phyloP scores from a whole-genome alignment of 176 grass and related monocot genomes.

The Oryza coarctata region DNA sequence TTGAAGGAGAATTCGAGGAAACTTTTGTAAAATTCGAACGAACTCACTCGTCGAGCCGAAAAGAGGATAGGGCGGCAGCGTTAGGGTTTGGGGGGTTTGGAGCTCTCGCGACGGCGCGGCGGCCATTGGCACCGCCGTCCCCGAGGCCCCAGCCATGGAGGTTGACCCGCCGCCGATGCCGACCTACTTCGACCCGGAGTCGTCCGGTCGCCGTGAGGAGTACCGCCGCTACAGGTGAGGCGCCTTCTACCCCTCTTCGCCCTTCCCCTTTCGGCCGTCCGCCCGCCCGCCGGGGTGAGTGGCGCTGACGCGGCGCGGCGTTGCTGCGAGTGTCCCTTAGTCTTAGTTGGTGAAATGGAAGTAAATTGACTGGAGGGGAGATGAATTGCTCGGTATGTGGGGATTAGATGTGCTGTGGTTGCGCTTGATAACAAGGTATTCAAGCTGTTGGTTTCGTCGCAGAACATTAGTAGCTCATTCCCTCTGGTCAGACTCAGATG shows the following conservation, averaged over 20 bases:
- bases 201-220: constrained; percentile 66
- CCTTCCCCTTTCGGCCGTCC: neutral
- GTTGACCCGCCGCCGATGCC: constrained; percentile 50
- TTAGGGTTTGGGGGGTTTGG: constrained; percentile 10
- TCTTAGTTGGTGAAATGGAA: neutral
- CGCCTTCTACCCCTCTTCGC: too few species aligned
- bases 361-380: neutral
- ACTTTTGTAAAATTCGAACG: neutral
- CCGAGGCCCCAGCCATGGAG: constrained; percentile 35
- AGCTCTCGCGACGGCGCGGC: constrained; percentile 6
- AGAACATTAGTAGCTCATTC: neutral
- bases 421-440: neutral
- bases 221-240: constrained; percentile 85
- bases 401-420: neutral
- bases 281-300: neutral
- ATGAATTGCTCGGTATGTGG: neutral
- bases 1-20: neutral
- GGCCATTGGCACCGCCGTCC: neutral
- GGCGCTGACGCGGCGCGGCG: constrained; percentile 13
- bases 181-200: constrained; percentile 74
- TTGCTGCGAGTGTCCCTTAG: neutral
- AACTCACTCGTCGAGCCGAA: neutral
- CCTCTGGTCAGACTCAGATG: neutral
- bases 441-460: neutral
- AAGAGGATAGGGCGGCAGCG: neutral